Percentiles rank a stretch among this genome's conserved stretches.
phyloP scores from a whole-genome alignment of 2,329 filamentous ascomycete species.

The Shiraia sp. region DNA sequence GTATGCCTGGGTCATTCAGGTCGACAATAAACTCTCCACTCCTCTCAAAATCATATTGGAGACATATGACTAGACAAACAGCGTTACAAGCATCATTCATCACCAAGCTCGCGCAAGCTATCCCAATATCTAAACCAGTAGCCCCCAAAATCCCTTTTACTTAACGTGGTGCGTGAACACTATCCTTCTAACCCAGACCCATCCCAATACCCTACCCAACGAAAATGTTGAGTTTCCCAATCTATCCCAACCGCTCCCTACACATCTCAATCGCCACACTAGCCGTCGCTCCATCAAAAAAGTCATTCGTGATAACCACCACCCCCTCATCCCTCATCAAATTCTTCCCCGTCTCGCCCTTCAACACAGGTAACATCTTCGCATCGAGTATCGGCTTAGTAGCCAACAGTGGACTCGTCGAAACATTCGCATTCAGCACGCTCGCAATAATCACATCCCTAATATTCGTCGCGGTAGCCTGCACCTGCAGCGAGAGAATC shows the following conservation, averaged over 20 bases:
- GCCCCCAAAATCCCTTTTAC: no score
- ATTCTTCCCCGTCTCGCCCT: constrained; percentile 45
- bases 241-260: constrained; percentile 39
- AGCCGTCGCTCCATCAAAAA: constrained; percentile 55
- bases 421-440: constrained; percentile 50
- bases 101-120: no score
- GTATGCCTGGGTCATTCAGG: no score
- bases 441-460: constrained; percentile 52
- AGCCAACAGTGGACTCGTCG: constrained; percentile 51
- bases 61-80: no score
- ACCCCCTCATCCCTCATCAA: constrained; percentile 48
- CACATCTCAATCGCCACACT: constrained; percentile 52
- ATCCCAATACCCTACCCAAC: no score
- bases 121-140: no score
- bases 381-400: constrained; percentile 55
- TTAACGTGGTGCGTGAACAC: no score
- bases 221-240: no score
- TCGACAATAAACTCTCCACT: no score
- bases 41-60: no score
- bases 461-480: constrained; percentile 58
- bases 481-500: constrained; percentile 49
- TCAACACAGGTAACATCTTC: constrained; percentile 55
- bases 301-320: constrained; percentile 56
- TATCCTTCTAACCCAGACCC: no score
- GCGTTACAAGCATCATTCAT: no score